Evolutionary conservation across 129 eudicot species (phyloP).

Genomic region (Logfia minima): DNA sequence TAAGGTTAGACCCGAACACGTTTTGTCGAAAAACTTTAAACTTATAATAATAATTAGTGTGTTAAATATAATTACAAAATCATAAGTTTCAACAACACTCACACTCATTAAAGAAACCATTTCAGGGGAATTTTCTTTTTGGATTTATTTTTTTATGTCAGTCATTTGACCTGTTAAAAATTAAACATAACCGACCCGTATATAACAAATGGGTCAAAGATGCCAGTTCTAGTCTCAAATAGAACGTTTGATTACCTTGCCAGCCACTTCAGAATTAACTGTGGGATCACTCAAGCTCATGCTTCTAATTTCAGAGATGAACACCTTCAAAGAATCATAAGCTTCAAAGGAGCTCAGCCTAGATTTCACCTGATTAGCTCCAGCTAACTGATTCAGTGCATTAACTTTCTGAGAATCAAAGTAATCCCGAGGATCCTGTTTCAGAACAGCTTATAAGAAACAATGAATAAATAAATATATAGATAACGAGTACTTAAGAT

Average conservation of each 20-base stretch:
- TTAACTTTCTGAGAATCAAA: slow-evolving; percentile 92
- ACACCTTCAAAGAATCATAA: slow-evolving; percentile 54
- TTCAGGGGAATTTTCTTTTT: too few species aligned
- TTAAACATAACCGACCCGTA: too few species aligned
- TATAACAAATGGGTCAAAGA: too few species aligned
- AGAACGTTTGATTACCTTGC: slow-evolving; percentile 48
- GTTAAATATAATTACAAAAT: too few species aligned
- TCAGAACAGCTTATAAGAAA: slow-evolving; percentile 23
- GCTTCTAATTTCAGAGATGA: slow-evolving; percentile 54
- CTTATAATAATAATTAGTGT: too few species aligned
- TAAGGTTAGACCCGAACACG: too few species aligned
- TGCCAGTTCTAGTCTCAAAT: neutral
- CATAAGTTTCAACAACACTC: too few species aligned
- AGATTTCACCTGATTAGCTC: slow-evolving; percentile 48
- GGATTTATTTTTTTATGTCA: too few species aligned
- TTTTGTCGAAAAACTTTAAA: too few species aligned
- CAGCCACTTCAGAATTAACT: slow-evolving; percentile 67
- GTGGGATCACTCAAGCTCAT: slow-evolving; percentile 63
- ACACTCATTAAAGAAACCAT: too few species aligned
- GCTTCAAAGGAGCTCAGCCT: slow-evolving; percentile 60
- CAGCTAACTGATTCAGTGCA: slow-evolving; percentile 54
- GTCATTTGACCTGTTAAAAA: too few species aligned
- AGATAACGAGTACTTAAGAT: neutral
- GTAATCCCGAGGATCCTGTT: slow-evolving; percentile 97
- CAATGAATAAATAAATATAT: neutral